Evolutionary conservation across 441 rosid species (phyloP).

Genomic region (Corymbia citriodora): DNA sequence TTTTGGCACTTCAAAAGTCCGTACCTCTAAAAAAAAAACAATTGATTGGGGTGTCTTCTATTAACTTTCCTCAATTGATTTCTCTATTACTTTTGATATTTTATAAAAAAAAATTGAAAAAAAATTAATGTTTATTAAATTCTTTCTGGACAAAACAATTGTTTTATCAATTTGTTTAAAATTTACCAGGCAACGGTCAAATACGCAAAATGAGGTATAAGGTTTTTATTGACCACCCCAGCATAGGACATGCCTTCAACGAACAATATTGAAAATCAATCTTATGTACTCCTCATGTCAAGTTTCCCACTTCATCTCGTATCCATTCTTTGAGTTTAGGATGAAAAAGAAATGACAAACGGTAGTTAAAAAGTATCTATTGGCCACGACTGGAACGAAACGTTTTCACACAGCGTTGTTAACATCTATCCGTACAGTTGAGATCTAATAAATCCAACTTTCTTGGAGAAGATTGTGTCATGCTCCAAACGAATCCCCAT

Average conservation of each 20-base stretch:
- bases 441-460: not conserved
- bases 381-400: not conserved
- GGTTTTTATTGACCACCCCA: not conserved
- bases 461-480: not conserved
- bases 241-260: not conserved
- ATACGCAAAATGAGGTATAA: not conserved
- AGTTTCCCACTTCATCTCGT: not conserved
- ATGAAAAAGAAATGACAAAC: not conserved
- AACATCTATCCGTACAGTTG: not conserved
- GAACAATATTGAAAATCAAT: not conserved
- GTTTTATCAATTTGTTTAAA: not conserved
- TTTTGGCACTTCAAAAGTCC: too few species aligned
- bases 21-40: too few species aligned
- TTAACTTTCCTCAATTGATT: not conserved
- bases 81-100: not conserved
- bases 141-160: not conserved
- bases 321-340: not conserved
- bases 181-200: fast-evolving
- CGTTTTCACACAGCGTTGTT: not conserved
- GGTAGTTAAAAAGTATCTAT: not conserved
- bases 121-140: not conserved
- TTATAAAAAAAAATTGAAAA: fast-evolving
- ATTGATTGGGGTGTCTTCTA: not conserved
- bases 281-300: not conserved
- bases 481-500: not conserved